Conservation (phyloP, 495 filamentous ascomycete species). For the Talaromyces adpressus region DNA sequence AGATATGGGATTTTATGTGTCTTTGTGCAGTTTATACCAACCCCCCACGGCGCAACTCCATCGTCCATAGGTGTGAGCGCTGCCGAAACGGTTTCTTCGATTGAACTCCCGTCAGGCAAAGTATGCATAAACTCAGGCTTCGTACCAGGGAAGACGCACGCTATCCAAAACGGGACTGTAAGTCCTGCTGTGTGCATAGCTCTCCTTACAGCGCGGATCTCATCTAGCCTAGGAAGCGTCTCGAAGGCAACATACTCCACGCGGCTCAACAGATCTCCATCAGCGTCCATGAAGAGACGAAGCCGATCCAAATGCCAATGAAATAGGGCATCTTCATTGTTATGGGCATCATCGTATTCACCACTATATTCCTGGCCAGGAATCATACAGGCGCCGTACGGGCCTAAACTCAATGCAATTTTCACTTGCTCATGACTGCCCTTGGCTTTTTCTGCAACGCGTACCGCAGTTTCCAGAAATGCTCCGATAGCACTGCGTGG, state of each 20-base stretch:
- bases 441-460: slow-evolving; percentile 9
- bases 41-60: slow-evolving; percentile 42
- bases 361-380: slow-evolving; percentile 60
- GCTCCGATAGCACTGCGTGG: slow-evolving; percentile 16
- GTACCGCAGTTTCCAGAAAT: slow-evolving; percentile 7
- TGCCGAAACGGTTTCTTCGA: slow-evolving; percentile 22
- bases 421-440: slow-evolving; percentile 1
- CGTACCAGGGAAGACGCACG: slow-evolving; percentile 51
- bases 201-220: slow-evolving; percentile 51
- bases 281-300: slow-evolving; percentile 33
- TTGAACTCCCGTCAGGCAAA: slow-evolving; percentile 30
- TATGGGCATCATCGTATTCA: slow-evolving; percentile 42
- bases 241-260: slow-evolving; percentile 57
- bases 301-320: slow-evolving; percentile 52
- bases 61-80: slow-evolving; percentile 14
- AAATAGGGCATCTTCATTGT: slow-evolving; percentile 30
- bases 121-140: slow-evolving; percentile 31
- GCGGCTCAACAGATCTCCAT: slow-evolving; percentile 16
- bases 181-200: slow-evolving; percentile 23
- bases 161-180: slow-evolving; percentile 48
- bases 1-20: slow-evolving; percentile 43
- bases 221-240: slow-evolving; percentile 51
- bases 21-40: slow-evolving; percentile 64
- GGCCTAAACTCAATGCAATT: slow-evolving; percentile 50
- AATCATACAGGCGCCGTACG: slow-evolving; percentile 59